Percentiles rank a stretch among this genome's conserved stretches.
Evolutionary conservation across 106 monocot species (phyloP).

Genomic region (Vanilla planifolia): DNA sequence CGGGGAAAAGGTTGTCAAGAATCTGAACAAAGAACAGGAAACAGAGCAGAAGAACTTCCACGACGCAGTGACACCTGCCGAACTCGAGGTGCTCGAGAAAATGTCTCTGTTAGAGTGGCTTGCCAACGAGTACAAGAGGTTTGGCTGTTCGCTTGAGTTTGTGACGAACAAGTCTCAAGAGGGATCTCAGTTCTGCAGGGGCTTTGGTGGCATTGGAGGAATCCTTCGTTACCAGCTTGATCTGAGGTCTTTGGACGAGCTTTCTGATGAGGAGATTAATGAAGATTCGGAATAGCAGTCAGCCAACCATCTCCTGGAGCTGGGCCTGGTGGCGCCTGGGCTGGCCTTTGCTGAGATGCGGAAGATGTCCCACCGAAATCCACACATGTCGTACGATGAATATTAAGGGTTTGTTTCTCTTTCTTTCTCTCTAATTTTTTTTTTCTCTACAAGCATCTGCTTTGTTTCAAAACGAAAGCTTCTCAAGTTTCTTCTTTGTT

Average conservation of each 20-base stretch:
- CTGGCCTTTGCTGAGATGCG: conserved; percentile 8
- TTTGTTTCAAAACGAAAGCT: not conserved
- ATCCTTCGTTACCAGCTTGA: conserved; percentile 51
- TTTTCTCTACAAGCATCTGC: not conserved
- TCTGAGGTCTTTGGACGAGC: conserved; percentile 49
- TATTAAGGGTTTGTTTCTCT: conserved; percentile 9
- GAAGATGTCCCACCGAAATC: conserved; percentile 3
- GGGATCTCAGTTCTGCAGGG: conserved; percentile 28
- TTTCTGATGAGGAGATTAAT: conserved; percentile 27
- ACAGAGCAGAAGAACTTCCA: conserved; percentile 29
- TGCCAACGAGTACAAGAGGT: conserved; percentile 23
- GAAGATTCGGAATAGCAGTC: conserved; percentile 62
- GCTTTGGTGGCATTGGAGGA: conserved; percentile 25
- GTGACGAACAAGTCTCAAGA: conserved; percentile 31
- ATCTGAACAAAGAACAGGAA: conserved; percentile 39
- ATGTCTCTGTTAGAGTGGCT: conserved; percentile 23
- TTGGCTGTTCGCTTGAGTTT: conserved; percentile 26
- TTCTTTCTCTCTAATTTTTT: no score
- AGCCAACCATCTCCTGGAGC: conserved; percentile 25
- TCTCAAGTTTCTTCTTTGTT: not conserved
- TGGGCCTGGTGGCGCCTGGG: conserved; percentile 17
- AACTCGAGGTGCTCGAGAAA: conserved; percentile 24
- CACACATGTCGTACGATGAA: conserved; percentile 8
- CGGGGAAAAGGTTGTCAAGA: conserved; percentile 33
- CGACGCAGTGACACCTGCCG: conserved; percentile 29